phyloP scores from a whole-genome alignment of 352 stramenopile genomes.

The Blastocystis sp. region DNA sequence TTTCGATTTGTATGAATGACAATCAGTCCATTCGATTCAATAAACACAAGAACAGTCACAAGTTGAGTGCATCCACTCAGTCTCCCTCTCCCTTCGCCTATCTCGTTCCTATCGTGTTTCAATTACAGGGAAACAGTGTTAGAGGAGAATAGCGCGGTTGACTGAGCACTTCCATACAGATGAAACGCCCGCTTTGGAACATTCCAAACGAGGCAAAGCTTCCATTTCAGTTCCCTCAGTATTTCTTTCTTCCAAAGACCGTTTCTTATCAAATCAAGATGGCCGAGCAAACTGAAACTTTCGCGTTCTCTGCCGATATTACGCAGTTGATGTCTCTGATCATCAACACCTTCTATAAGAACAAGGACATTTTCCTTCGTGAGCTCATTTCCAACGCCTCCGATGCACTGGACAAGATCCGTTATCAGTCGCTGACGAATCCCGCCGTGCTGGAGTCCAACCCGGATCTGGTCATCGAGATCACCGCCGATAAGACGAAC shows the following conservation, averaged over 20 bases:
- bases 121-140: background rate
- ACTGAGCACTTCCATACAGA: background rate
- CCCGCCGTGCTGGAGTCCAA: constrained; percentile 89
- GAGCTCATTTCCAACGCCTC: constrained; percentile 90
- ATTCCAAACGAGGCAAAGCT: background rate
- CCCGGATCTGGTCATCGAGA: constrained; percentile 95
- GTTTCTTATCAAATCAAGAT: constrained; percentile 20
- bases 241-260: background rate
- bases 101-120: background rate
- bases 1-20: too few species aligned
- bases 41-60: too few species aligned
- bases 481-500: constrained; percentile 98
- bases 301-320: constrained; percentile 98
- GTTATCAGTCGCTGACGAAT: constrained; percentile 93
- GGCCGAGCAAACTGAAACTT: constrained; percentile 88
- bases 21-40: background rate
- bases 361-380: constrained; percentile 97
- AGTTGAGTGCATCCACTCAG: too few species aligned
- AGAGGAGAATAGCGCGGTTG: background rate
- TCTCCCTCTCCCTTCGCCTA: too few species aligned
- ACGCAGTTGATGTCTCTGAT: constrained; percentile 98
- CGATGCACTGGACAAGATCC: constrained; percentile 94
- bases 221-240: background rate
- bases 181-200: background rate
- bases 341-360: constrained; percentile 96